Evolutionary conservation across 768 basidiomycete species (phyloP).

Genomic region (Tricholoma matsutake): DNA sequence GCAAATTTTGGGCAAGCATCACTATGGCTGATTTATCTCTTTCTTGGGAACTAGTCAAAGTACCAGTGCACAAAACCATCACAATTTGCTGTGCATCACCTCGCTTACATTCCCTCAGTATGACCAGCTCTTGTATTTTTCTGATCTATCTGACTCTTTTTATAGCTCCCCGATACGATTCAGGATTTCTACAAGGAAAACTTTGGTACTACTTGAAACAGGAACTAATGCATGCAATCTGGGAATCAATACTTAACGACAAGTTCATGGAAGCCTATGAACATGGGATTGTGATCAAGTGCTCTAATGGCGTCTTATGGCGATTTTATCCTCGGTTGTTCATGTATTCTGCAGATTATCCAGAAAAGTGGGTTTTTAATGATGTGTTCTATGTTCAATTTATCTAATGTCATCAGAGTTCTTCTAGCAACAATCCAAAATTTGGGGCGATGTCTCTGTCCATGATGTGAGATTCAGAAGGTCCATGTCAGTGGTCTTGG

Average conservation of each 20-base stretch:
- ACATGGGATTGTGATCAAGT: conserved; percentile 22
- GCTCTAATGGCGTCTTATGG: conserved; percentile 19
- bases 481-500: conserved; percentile 10
- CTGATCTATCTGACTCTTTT: neutral
- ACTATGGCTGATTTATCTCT: conserved; percentile 20
- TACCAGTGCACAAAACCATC: conserved; percentile 23
- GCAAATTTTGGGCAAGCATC: conserved; percentile 23
- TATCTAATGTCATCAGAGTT: conserved; percentile 9
- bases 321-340: conserved; percentile 26
- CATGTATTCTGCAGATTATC: conserved; percentile 30
- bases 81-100: conserved; percentile 18
- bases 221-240: conserved; percentile 26
- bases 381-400: neutral
- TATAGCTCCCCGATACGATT: conserved; percentile 9
- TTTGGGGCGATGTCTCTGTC: conserved; percentile 19
- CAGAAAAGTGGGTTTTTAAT: conserved; percentile 24
- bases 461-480: conserved; percentile 14
- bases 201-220: conserved; percentile 16
- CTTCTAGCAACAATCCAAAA: conserved; percentile 19
- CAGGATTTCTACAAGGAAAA: conserved; percentile 6
- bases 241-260: conserved; percentile 21
- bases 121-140: conserved; percentile 6
- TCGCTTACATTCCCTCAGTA: conserved; percentile 28
- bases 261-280: conserved; percentile 24
- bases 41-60: conserved; percentile 34